Evolutionary conservation across 306 rosid genomes (phyloP).

Genomic region (Quercus agrifolia): DNA sequence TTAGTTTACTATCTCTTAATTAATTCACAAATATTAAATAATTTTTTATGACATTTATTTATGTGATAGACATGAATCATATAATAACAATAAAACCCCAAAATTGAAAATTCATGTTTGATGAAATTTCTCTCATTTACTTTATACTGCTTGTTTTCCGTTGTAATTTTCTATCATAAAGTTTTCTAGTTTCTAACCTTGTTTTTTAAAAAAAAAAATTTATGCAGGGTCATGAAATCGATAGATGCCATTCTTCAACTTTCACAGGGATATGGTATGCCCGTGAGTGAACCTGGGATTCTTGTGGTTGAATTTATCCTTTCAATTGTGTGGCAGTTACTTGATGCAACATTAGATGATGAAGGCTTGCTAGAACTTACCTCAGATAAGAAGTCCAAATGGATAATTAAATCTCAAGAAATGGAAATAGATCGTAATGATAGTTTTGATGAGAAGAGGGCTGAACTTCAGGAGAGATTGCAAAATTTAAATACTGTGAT

Average conservation of each 20-base stretch:
- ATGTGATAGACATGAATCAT: constrained; percentile 5
- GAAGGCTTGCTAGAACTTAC: constrained; percentile 77
- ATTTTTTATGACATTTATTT: neutral
- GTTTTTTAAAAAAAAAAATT: neutral
- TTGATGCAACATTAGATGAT: constrained; percentile 84
- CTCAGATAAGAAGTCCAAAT: constrained; percentile 61
- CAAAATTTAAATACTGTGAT: constrained; percentile 55
- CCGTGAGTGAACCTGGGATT: constrained; percentile 74
- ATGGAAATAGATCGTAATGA: constrained; percentile 67
- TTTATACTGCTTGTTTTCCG: neutral
- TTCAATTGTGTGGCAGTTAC: constrained; percentile 79
- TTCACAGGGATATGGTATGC: constrained; percentile 60
- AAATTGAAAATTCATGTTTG: neutral
- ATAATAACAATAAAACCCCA: constrained; percentile 4
- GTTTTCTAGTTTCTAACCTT: constrained; percentile 20
- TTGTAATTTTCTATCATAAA: neutral
- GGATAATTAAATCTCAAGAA: constrained; percentile 61
- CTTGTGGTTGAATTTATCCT: constrained; percentile 79
- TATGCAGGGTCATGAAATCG: constrained; percentile 77
- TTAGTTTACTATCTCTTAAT: neutral
- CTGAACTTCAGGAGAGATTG: constrained; percentile 52
- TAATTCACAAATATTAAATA: neutral
- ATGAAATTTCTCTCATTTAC: neutral
- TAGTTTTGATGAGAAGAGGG: constrained; percentile 47
- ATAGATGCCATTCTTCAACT: constrained; percentile 70